Percentiles rank a stretch among this genome's conserved stretches.
Evolutionary conservation across 2,329 filamentous ascomycete genomes (phyloP).

Genomic region (Hysterium pulicare): DNA sequence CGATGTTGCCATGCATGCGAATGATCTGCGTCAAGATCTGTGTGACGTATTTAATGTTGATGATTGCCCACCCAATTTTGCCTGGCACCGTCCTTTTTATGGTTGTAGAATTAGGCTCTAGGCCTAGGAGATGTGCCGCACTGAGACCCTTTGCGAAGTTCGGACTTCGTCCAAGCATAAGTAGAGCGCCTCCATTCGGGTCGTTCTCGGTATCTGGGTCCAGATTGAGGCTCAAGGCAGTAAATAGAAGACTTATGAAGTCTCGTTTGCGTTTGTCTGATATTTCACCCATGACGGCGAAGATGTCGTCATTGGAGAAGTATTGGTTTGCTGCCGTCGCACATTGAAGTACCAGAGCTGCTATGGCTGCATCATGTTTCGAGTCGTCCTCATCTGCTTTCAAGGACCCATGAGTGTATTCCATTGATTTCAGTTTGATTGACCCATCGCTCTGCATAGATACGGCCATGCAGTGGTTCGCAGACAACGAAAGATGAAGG

Average conservation of each 20-base stretch:
- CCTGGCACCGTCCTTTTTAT: constrained; percentile 59
- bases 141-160: constrained; percentile 74
- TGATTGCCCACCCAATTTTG: constrained; percentile 70
- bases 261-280: constrained; percentile 25
- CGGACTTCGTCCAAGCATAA: constrained; percentile 51
- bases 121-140: constrained; percentile 72
- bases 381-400: constrained; percentile 25
- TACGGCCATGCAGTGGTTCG: constrained; percentile 47
- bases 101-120: constrained; percentile 33
- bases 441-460: constrained; percentile 43
- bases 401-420: constrained; percentile 37
- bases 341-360: constrained; percentile 42
- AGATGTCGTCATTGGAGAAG: constrained; percentile 48
- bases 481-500: constrained; percentile 45
- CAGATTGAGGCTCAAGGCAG: constrained; percentile 51
- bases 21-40: constrained; percentile 60
- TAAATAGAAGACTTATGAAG: constrained; percentile 65
- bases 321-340: constrained; percentile 44
- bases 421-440: constrained; percentile 41
- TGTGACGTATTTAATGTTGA: constrained; percentile 69
- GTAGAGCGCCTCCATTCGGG: constrained; percentile 51
- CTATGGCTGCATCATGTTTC: constrained; percentile 37
- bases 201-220: constrained; percentile 76
- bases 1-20: constrained; percentile 47
- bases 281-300: constrained; percentile 37